Percentiles rank a stretch among this genome's conserved stretches.
Evolutionary conservation across 2,329 filamentous ascomycete species (phyloP).

Genomic region (Fusarium burgessii): DNA sequence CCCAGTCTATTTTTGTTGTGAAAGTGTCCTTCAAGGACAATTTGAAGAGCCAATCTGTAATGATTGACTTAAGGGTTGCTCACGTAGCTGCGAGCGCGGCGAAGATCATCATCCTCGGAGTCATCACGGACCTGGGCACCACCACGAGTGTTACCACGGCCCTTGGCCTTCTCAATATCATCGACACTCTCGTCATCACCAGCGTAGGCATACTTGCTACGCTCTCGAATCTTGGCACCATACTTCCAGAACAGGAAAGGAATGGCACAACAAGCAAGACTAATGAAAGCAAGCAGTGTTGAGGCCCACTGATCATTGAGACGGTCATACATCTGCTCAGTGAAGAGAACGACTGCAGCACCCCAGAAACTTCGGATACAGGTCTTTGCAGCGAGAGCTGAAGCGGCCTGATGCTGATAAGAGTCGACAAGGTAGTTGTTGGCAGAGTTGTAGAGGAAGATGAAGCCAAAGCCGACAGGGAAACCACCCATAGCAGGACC

Average conservation of each 20-base stretch:
- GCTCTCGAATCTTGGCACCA: slow-evolving; percentile 76
- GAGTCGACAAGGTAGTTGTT: slow-evolving; percentile 79
- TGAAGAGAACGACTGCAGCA: slow-evolving; percentile 81
- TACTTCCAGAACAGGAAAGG: slow-evolving; percentile 86
- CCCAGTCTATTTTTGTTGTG: slow-evolving; percentile 10
- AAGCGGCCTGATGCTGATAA: slow-evolving; percentile 79
- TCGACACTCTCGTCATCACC: slow-evolving; percentile 60
- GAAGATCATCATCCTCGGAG: slow-evolving; percentile 54
- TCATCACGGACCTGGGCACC: slow-evolving; percentile 49
- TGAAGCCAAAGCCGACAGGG: slow-evolving; percentile 82
- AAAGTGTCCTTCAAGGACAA: slow-evolving; percentile 1
- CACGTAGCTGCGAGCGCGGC: slow-evolving; percentile 60
- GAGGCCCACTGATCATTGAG: slow-evolving; percentile 83
- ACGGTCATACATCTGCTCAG: slow-evolving; percentile 81
- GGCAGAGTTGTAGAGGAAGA: slow-evolving; percentile 84
- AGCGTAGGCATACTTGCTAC: slow-evolving; percentile 80
- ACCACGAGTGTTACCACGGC: slow-evolving; percentile 28
- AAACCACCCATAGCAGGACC: slow-evolving; percentile 79
- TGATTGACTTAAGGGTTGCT: slow-evolving; percentile 55
- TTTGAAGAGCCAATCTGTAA: neutral
- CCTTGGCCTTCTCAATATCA: slow-evolving; percentile 56
- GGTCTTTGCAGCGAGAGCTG: slow-evolving; percentile 84
- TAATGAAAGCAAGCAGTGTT: slow-evolving; percentile 78
- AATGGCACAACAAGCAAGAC: slow-evolving; percentile 82
- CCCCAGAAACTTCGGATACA: slow-evolving; percentile 85